phyloP scores from a whole-genome alignment of 1,139 yeast species.

The Eremothecium cymbalariae region DNA sequence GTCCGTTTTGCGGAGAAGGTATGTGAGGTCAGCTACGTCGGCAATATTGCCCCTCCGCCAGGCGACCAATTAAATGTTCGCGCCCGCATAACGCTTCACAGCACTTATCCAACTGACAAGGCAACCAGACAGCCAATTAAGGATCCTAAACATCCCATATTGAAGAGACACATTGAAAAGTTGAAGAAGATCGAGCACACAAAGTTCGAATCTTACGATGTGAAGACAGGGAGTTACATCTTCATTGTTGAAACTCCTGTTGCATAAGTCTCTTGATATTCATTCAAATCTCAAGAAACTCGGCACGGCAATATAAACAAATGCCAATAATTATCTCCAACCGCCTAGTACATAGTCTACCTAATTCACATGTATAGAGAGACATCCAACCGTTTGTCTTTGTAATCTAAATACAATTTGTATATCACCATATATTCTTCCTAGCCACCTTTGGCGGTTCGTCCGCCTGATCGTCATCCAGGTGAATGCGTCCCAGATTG shows the following conservation, averaged over 20 bases:
- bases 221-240: conserved; percentile 74
- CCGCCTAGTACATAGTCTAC: not conserved
- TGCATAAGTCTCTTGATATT: conserved; percentile 1
- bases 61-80: conserved; percentile 84
- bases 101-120: conserved; percentile 69
- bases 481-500: no score
- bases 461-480: no score
- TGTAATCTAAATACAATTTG: no score
- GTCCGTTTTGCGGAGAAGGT: conserved; percentile 53
- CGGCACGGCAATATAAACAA: not conserved
- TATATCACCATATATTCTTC: not conserved
- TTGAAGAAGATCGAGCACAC: conserved; percentile 54
- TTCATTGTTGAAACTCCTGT: conserved; percentile 40
- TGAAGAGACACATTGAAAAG: conserved; percentile 59
- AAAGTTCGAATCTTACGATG: conserved; percentile 67
- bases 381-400: not conserved
- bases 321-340: not conserved
- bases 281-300: not conserved
- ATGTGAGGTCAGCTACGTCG: conserved; percentile 70
- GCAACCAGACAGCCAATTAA: conserved; percentile 66
- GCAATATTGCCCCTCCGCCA: conserved; percentile 48
- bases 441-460: not conserved
- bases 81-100: conserved; percentile 63
- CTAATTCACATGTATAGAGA: not conserved
- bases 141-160: conserved; percentile 69